phyloP scores from a whole-genome alignment of 148 eudicot genomes.

The Dysphania ambrosioides region DNA sequence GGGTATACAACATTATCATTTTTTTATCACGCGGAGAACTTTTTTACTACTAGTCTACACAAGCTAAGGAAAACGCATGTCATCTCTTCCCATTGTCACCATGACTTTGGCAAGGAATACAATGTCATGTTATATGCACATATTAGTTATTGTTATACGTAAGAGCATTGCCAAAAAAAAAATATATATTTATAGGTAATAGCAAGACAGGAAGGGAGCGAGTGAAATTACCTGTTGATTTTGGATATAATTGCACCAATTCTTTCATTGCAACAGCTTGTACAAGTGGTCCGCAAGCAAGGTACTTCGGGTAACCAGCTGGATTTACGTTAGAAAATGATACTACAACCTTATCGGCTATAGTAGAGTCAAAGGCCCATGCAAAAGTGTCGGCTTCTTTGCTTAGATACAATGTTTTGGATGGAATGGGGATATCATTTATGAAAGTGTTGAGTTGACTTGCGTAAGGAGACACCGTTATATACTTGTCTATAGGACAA shows the following conservation, averaged over 20 bases:
- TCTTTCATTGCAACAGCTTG: neutral
- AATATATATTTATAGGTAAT: neutral
- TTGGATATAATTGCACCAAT: neutral
- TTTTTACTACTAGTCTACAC: no score
- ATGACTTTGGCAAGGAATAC: no score
- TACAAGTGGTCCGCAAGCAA: neutral
- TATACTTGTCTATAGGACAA: neutral
- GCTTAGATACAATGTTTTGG: neutral
- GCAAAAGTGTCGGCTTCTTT: neutral
- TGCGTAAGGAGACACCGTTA: no score
- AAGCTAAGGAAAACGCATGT: no score
- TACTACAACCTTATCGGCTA: neutral
- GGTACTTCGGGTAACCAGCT: neutral
- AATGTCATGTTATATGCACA: no score
- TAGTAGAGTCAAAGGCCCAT: neutral
- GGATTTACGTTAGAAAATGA: neutral
- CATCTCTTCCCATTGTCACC: no score
- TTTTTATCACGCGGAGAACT: no score
- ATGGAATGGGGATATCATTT: neutral
- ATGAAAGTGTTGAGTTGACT: neutral
- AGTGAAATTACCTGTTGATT: neutral
- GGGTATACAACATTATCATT: no score
- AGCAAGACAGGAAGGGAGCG: no score
- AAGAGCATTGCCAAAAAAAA: no score
- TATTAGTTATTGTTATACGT: no score